phyloP scores from a whole-genome alignment of 2,329 filamentous ascomycete species.

The Xylariaceae sp. region DNA sequence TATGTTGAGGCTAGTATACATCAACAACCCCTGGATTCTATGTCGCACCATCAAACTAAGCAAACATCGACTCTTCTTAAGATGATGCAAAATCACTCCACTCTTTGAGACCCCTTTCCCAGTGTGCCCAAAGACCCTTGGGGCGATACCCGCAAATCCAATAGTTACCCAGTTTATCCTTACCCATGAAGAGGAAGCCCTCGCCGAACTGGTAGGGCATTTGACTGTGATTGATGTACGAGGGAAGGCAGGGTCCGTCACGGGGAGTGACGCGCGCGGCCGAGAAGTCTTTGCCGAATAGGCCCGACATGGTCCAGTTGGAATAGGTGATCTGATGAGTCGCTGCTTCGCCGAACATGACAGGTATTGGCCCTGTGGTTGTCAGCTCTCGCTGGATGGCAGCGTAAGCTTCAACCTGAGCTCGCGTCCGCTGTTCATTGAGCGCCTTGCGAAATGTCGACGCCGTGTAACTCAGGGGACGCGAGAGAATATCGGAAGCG shows the following conservation, averaged over 20 bases:
- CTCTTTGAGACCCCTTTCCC: neutral
- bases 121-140: neutral
- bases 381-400: slow-evolving; percentile 26
- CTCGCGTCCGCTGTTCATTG: slow-evolving; percentile 33
- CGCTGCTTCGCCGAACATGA: slow-evolving; percentile 33
- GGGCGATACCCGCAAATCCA: slow-evolving; percentile 21
- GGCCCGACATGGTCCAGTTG: slow-evolving; percentile 39
- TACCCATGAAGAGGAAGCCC: slow-evolving; percentile 18
- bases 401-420: slow-evolving; percentile 28
- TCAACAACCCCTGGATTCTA: no score
- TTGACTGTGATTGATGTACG: slow-evolving; percentile 1
- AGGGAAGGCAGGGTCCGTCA: slow-evolving; percentile 4
- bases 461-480: slow-evolving; percentile 30
- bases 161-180: slow-evolving; percentile 28
- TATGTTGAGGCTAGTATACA: no score
- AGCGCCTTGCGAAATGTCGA: slow-evolving; percentile 32
- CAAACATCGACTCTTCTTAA: neutral
- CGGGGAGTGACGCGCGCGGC: slow-evolving; percentile 24
- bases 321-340: slow-evolving; percentile 35
- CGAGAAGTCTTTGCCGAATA: slow-evolving; percentile 39
- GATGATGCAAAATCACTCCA: neutral
- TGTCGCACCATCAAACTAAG: no score
- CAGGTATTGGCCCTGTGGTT: slow-evolving; percentile 7
- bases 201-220: neutral
- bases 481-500: slow-evolving; percentile 23